Percentiles rank a stretch among this genome's conserved stretches.
Evolutionary conservation across 2,329 filamentous ascomycete genomes (phyloP).

Genomic region (Talaromyces sp.): DNA sequence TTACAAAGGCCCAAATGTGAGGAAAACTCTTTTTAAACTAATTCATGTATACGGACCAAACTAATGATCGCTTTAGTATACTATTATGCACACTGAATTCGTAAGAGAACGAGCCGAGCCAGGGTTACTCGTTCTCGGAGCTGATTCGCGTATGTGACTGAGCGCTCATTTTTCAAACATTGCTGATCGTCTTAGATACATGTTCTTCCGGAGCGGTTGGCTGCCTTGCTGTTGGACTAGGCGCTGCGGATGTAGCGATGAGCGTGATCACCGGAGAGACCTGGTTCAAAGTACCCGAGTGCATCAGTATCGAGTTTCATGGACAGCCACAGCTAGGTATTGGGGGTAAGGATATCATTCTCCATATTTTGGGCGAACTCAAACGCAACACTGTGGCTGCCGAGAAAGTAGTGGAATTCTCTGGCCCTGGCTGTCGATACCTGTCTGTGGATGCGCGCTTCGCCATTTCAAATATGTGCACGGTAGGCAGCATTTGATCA

Average conservation of each 20-base stretch:
- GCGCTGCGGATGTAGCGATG: constrained; percentile 50
- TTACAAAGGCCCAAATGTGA: constrained; percentile 1
- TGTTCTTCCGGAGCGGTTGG: constrained; percentile 48
- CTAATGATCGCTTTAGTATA: too few relatives aligned
- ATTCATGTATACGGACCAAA: too few relatives aligned
- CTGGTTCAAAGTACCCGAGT: constrained; percentile 51
- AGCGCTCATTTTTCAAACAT: too few relatives aligned
- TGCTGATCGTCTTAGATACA: too few relatives aligned
- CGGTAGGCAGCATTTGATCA: too few relatives aligned
- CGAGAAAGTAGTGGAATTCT: constrained; percentile 50
- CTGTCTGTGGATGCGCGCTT: constrained; percentile 49
- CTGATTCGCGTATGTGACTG: too few relatives aligned
- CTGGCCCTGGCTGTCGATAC: constrained; percentile 42
- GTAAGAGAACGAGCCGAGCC: constrained; percentile 48
- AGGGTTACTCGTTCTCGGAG: constrained; percentile 47
- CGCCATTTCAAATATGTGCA: constrained; percentile 53
- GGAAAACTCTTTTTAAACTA: too few relatives aligned
- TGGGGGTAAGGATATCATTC: constrained; percentile 51
- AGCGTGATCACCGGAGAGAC: constrained; percentile 51
- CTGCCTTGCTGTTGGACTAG: constrained; percentile 48
- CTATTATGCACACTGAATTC: constrained; percentile 48
- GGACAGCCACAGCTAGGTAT: constrained; percentile 34
- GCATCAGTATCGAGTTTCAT: constrained; percentile 25
- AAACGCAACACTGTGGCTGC: constrained; percentile 52
- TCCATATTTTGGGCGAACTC: constrained; percentile 47